These are phyloP conservation scores for Xylariaceae sp. DNA, from an alignment of 2,329 filamentous ascomycete genomes.

Conservation along the genomic window DNA sequence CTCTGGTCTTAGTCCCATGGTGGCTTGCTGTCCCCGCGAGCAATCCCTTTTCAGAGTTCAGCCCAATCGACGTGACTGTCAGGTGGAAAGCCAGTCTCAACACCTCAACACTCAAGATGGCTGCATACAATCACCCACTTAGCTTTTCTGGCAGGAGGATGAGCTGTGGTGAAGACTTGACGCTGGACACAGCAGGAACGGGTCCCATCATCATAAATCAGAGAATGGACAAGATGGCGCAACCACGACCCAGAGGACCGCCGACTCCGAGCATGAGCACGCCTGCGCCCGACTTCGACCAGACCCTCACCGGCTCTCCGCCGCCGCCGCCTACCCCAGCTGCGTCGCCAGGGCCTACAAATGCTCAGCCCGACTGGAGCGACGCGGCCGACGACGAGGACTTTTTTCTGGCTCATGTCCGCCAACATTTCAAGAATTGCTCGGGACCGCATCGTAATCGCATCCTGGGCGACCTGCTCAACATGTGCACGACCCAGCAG, in stretches of 20 bases:
- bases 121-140: slow-evolving; percentile 40
- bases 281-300: slow-evolving; percentile 55
- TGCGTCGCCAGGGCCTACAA: slow-evolving; percentile 55
- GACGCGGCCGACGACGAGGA: slow-evolving; percentile 74
- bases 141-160: slow-evolving; percentile 56
- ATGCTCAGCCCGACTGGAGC: slow-evolving; percentile 64
- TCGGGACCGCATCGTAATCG: slow-evolving; percentile 69
- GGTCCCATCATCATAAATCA: slow-evolving; percentile 32
- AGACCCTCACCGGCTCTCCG: slow-evolving; percentile 52
- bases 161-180: slow-evolving; percentile 45
- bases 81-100: not conserved
- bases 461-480: slow-evolving; percentile 79
- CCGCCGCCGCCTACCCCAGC: slow-evolving; percentile 59
- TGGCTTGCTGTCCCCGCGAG: no score
- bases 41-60: no score
- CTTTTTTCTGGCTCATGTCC: slow-evolving; percentile 69
- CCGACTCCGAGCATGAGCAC: slow-evolving; percentile 62
- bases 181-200: slow-evolving; percentile 39
- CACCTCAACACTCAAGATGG: slow-evolving; percentile 25
- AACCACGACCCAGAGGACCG: slow-evolving; percentile 47
- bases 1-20: no score
- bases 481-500: slow-evolving; percentile 90
- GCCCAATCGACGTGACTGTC: no score
- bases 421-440: slow-evolving; percentile 72
- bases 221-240: slow-evolving; percentile 46